Base-by-base conservation (phyloP, 768 basidiomycete genomes). In the Tephrocybe rancida region DNA sequence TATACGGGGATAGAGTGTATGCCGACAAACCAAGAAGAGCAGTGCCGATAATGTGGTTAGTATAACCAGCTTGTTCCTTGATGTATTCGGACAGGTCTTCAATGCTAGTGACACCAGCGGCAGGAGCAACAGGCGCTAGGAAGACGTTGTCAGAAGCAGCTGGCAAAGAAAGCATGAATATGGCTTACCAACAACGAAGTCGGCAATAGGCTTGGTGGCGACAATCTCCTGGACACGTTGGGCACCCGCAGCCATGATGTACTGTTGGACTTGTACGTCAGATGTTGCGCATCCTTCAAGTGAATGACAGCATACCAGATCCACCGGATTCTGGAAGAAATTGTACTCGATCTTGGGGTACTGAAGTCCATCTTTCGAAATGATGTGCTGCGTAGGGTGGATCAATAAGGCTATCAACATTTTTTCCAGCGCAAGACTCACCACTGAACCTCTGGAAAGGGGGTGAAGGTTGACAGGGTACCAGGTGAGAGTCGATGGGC, bases 381-480 rank as follows among this genome's bases (percentile, higher is more conserved):
- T n/a, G 43, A 44, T 44, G 43, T 44, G 43, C 43, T 44, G 25
- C 5, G 25, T n/a, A 44, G 16, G 11, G 25, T 14, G 14, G 26
- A 3, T 25, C 45, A 22, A 19, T 18, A 46, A 11, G 9, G 1
- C 9, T n/a, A 34, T 4, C 11, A 9, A 16, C 5, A 37, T n/a
- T 4, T 25, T 26, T 25, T 11, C 24, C 3, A 14, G 6, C 22
- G 2, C 24, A 13, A 44, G 24, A 25, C 43, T 44, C 25, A 27
- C 43, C 22, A 44, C 43, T 14, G 43, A 44, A 7, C 43, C 43
- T 7, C 43, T 18, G 13, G 43, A 44, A 10, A 44, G 24, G 2
- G 43, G 43, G 24, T 27, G 43, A 44, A 44, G 43, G 43, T 44
- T 44, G 43, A 44, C 43, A 7, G 43, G 43, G 24, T 44, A 44